Evolutionary conservation across 1,139 yeast genomes (phyloP).

Genomic region (Sugiyamaella pinicola): DNA sequence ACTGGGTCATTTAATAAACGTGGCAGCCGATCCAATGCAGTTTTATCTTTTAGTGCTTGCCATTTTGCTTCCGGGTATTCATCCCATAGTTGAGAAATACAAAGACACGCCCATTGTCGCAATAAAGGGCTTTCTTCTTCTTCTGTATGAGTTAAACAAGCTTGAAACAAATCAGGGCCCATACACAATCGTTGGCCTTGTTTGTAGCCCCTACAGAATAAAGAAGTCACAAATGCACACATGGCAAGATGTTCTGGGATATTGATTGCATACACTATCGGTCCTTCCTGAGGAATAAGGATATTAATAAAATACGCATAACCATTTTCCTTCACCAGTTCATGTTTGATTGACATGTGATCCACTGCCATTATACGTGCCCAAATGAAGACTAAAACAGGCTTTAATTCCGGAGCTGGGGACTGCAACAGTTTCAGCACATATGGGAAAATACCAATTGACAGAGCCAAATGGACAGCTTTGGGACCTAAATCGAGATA

Average conservation of each 20-base stretch:
- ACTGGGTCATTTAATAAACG: conserved; percentile 78
- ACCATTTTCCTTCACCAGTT: conserved; percentile 87
- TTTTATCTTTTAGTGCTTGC: conserved; percentile 63
- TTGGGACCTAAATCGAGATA: conserved; percentile 95
- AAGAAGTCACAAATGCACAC: conserved; percentile 86
- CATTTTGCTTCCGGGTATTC: conserved; percentile 71
- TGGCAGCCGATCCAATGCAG: conserved; percentile 56
- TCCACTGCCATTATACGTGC: conserved; percentile 97
- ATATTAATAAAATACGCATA: conserved; percentile 84
- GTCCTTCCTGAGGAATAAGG: conserved; percentile 51
- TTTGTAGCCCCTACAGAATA: conserved; percentile 78
- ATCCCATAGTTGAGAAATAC: conserved; percentile 77
- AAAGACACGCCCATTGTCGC: conserved; percentile 87
- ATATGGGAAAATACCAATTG: conserved; percentile 95
- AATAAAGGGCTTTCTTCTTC: conserved; percentile 80
- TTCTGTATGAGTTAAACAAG: conserved; percentile 66
- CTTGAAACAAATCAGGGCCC: conserved; percentile 69
- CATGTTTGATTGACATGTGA: conserved; percentile 86
- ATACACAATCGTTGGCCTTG: conserved; percentile 82
- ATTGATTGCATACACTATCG: conserved; percentile 41
- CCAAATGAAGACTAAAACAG: conserved; percentile 95
- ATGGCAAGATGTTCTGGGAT: conserved; percentile 84
- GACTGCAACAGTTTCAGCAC: conserved; percentile 87
- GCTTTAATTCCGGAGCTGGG: conserved; percentile 94
- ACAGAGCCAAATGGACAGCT: conserved; percentile 91